A percentile compares a stretch with the other conserved stretches of the same genome.
Evolutionary conservation across 2,329 filamentous ascomycete genomes (phyloP).

Genomic region (Fusarium protoensiforme): DNA sequence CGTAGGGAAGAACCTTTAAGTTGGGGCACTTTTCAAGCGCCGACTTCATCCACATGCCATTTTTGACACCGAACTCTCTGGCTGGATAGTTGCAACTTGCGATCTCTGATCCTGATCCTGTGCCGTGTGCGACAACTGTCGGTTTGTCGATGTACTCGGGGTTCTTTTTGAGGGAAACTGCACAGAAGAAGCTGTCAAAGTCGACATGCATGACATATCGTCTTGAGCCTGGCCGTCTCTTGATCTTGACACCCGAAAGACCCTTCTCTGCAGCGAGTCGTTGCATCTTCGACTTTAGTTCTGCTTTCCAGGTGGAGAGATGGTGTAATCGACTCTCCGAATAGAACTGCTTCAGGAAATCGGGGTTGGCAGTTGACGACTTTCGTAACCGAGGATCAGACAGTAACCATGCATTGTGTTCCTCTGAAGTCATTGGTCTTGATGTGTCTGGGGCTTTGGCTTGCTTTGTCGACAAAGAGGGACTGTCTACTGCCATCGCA

Average conservation of each 20-base stretch:
- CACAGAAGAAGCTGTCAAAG: slow-evolving; percentile 98
- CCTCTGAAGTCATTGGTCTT: slow-evolving; percentile 86
- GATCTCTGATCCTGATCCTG: slow-evolving; percentile 89
- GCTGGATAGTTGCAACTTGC: slow-evolving; percentile 98
- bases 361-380: slow-evolving; percentile 90
- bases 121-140: slow-evolving; percentile 87
- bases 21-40: slow-evolving; percentile 86
- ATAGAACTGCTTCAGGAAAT: slow-evolving; percentile 95
- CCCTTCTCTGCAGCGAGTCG: slow-evolving; percentile 78
- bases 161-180: slow-evolving; percentile 82
- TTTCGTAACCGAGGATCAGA: slow-evolving; percentile 87
- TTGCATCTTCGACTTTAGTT: slow-evolving; percentile 90
- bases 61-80: slow-evolving; percentile 86
- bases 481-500: background rate
- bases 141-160: slow-evolving; percentile 84
- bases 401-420: slow-evolving; percentile 88
- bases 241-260: slow-evolving; percentile 54
- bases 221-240: slow-evolving; percentile 71
- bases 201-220: slow-evolving; percentile 95
- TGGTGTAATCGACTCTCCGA: slow-evolving; percentile 95
- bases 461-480: background rate
- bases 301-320: slow-evolving; percentile 95
- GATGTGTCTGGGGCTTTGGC: slow-evolving; percentile 24
- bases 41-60: slow-evolving; percentile 99
- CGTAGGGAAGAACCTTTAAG: slow-evolving; percentile 91